A percentile compares a stretch with the other conserved stretches of the same genome.
These are phyloP conservation scores for Russula brevipes DNA, from an alignment of 768 basidiomycete genomes.

Conservation along the genomic window DNA sequence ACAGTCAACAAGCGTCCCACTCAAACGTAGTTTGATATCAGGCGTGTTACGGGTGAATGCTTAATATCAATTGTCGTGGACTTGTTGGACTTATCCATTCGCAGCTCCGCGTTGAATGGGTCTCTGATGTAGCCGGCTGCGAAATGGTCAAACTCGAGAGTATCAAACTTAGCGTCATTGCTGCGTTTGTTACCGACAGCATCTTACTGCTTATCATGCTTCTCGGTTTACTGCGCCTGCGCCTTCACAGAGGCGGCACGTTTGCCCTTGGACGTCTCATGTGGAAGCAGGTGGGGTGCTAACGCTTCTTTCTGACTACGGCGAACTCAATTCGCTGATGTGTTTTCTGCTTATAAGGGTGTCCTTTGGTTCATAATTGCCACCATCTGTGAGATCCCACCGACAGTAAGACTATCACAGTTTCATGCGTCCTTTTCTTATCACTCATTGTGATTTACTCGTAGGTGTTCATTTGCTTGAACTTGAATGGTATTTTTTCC, in stretches of 20 bases:
- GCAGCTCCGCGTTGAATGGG: background rate
- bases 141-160: background rate
- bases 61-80: background rate
- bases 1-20: no score
- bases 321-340: background rate
- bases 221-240: background rate
- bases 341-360: background rate
- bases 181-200: background rate
- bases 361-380: background rate
- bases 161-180: background rate
- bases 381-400: background rate
- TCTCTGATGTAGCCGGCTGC: background rate
- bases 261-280: background rate
- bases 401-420: background rate
- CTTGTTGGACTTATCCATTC: background rate
- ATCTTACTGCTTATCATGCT: background rate
- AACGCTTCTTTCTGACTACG: background rate
- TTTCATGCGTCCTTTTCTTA: background rate
- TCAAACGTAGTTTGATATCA: background rate
- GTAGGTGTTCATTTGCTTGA: background rate
- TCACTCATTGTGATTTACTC: background rate
- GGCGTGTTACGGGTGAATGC: background rate
- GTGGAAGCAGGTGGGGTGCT: constrained; percentile 1
- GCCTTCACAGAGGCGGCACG: background rate
- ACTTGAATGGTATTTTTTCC: background rate